These are phyloP conservation scores for Gossypium australe DNA, from an alignment of 345 rosid genomes.

Conservation along the genomic window DNA sequence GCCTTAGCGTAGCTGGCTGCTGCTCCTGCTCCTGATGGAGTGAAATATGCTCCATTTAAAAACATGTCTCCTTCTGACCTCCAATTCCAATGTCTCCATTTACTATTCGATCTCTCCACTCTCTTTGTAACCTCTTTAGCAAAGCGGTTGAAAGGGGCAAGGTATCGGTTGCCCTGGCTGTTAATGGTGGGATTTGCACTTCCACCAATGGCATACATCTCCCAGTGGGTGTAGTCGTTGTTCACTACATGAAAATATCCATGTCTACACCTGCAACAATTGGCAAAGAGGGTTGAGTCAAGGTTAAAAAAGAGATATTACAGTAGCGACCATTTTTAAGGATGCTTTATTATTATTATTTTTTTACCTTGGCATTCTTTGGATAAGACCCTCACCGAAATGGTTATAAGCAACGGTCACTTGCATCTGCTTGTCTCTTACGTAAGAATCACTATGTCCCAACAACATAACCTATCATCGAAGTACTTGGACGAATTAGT, in stretches of 20 bases:
- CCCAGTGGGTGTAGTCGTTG: slow-evolving; percentile 99
- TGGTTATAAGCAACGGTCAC: slow-evolving; percentile 97
- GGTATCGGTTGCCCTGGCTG: slow-evolving; percentile 93
- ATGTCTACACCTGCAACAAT: slow-evolving; percentile 70
- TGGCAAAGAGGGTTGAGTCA: neutral
- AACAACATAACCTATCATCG: slow-evolving; percentile 66
- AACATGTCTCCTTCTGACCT: slow-evolving; percentile 57
- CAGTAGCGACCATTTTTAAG: neutral
- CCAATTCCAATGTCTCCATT: slow-evolving; percentile 63
- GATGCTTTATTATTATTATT: neutral
- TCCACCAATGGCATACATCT: slow-evolving; percentile 99
- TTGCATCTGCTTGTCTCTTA: slow-evolving; percentile 86
- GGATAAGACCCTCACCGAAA: slow-evolving; percentile 95
- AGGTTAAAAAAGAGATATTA: neutral
- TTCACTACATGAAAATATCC: slow-evolving; percentile 98
- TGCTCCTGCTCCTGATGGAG: slow-evolving; percentile 43
- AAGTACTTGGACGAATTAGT: neutral
- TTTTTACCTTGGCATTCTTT: slow-evolving; percentile 89
- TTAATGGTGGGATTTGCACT: slow-evolving; percentile 96
- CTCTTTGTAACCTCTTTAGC: slow-evolving; percentile 66
- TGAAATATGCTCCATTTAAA: slow-evolving; percentile 57
- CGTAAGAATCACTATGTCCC: slow-evolving; percentile 94
- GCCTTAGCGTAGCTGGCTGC: slow-evolving; percentile 59
- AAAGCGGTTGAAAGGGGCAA: slow-evolving; percentile 78
- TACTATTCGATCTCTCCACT: slow-evolving; percentile 27